These are phyloP conservation scores for Triangularia setosa DNA, from an alignment of 2,329 filamentous ascomycete genomes.

Conservation along the genomic window DNA sequence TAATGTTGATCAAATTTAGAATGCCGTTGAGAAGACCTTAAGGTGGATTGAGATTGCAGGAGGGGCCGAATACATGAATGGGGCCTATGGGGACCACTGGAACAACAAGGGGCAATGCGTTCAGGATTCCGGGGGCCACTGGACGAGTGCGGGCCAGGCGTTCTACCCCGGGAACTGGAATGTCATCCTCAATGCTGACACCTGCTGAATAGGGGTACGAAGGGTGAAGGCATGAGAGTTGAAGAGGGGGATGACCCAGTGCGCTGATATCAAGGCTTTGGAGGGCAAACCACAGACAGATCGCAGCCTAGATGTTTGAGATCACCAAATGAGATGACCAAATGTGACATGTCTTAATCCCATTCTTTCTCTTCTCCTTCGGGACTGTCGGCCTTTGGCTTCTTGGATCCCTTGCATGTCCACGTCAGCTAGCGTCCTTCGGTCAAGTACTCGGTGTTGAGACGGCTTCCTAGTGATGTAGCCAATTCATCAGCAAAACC, in stretches of 20 bases:
- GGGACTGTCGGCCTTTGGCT: neutral
- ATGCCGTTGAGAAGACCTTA: neutral
- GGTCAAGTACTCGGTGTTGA: too few species aligned
- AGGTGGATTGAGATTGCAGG: neutral
- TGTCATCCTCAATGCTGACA: neutral
- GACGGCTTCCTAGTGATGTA: too few species aligned
- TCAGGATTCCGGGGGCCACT: neutral
- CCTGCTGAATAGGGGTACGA: neutral
- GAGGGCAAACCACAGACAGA: neutral
- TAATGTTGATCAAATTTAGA: neutral
- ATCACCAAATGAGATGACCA: neutral
- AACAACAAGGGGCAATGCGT: neutral
- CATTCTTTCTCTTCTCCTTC: neutral
- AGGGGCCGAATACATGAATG: neutral
- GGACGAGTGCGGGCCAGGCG: neutral
- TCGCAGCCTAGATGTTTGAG: neutral
- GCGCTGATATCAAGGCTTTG: neutral
- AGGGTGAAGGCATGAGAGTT: neutral
- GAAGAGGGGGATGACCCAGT: neutral
- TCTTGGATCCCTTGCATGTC: neutral
- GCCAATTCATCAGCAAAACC: too few species aligned
- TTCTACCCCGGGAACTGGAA: neutral
- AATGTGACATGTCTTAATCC: neutral
- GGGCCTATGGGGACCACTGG: neutral
- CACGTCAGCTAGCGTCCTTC: neutral